phyloP scores from a whole-genome alignment of 805 yeast genomes.

The Metschnikowia dekortorum region DNA sequence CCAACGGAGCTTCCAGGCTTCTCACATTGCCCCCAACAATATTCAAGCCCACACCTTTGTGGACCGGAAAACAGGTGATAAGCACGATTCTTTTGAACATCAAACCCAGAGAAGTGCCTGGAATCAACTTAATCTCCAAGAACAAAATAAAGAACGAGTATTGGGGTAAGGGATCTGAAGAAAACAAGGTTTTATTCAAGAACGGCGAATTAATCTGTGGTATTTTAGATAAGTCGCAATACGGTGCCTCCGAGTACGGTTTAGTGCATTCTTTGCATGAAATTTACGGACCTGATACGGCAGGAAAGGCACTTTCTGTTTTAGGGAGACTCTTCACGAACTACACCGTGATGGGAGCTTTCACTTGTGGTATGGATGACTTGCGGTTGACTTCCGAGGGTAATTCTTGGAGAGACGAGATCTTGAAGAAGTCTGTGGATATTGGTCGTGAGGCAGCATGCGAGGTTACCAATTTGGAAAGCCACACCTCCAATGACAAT shows the following conservation, averaged over 20 bases:
- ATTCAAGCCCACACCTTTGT: conserved; percentile 78
- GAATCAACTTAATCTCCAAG: conserved; percentile 75
- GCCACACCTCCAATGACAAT: conserved; percentile 43
- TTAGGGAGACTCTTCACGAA: conserved; percentile 93
- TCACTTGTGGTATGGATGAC: conserved; percentile 99
- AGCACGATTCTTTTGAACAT: conserved; percentile 87
- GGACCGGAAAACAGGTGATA: conserved; percentile 98
- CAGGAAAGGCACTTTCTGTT: conserved; percentile 88
- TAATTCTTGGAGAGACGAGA: conserved; percentile 80
- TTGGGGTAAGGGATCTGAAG: conserved; percentile 84
- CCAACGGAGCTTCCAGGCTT: conserved; percentile 58
- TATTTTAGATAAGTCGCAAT: conserved; percentile 94
- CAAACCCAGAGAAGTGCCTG: conserved; percentile 84
- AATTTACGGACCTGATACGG: conserved; percentile 85
- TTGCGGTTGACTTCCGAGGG: conserved; percentile 88
- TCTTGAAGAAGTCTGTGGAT: conserved; percentile 70
- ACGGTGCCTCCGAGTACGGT: conserved; percentile 97
- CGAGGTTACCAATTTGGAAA: conserved; percentile 83
- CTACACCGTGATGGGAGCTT: conserved; percentile 86
- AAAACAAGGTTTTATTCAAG: conserved; percentile 79
- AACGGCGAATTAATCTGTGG: conserved; percentile 89
- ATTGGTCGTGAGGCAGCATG: conserved; percentile 90
- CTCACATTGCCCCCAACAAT: conserved; percentile 87
- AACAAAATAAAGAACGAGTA: conserved; percentile 92
- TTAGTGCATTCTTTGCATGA: conserved; percentile 94